These are phyloP conservation scores for Cyberlindnera veronae DNA, from an alignment of 805 yeast genomes.

Conservation along the genomic window DNA sequence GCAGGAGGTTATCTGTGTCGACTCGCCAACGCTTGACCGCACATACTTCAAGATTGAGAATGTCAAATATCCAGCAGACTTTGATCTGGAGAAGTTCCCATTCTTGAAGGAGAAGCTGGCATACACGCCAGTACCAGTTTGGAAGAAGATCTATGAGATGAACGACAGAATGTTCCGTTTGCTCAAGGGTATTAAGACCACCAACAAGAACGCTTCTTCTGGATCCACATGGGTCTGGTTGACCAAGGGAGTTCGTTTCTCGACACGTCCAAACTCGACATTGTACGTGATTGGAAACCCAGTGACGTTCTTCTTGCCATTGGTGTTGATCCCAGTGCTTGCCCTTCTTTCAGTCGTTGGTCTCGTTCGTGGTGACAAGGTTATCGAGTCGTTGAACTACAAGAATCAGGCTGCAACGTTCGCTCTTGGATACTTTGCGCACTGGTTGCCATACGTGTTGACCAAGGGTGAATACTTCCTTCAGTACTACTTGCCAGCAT, in stretches of 20 bases:
- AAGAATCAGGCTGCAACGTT: slow-evolving; percentile 26
- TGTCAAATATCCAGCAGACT: slow-evolving; percentile 35
- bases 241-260: slow-evolving; percentile 56
- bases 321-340: slow-evolving; percentile 31
- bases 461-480: slow-evolving; percentile 33
- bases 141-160: slow-evolving; percentile 23
- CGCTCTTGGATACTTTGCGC: slow-evolving; percentile 53
- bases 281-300: slow-evolving; percentile 66
- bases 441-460: slow-evolving; percentile 52
- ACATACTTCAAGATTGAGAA: slow-evolving; percentile 74
- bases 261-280: slow-evolving; percentile 40
- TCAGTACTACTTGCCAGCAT: slow-evolving; percentile 47
- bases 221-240: slow-evolving; percentile 64
- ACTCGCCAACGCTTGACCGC: slow-evolving; percentile 62
- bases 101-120: slow-evolving; percentile 7
- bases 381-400: slow-evolving; percentile 11
- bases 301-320: slow-evolving; percentile 49
- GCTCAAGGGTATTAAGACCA: slow-evolving; percentile 18
- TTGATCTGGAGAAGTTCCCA: slow-evolving; percentile 23
- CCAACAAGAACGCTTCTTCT: slow-evolving; percentile 30
- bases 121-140: slow-evolving; percentile 5
- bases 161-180: slow-evolving; percentile 17
- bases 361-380: slow-evolving; percentile 25
- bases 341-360: slow-evolving; percentile 20
- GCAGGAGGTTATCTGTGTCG: slow-evolving; percentile 85